Conservation (phyloP, 352 stramenopile species). For the Aphanomyces invadans region DNA sequence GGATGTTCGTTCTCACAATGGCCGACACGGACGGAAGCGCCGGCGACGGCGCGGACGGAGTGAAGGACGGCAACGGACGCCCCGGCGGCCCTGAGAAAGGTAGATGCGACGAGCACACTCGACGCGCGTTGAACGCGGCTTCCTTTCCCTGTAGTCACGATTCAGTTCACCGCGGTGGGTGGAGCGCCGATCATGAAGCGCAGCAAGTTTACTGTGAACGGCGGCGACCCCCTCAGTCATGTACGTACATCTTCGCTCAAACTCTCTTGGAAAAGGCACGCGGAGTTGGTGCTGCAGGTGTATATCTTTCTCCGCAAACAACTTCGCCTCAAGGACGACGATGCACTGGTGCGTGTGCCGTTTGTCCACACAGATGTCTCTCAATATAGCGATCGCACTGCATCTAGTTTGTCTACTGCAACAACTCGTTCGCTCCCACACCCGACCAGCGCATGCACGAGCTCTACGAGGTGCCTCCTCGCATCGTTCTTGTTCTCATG, state of each 20-base stretch:
- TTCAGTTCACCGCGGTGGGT: slow-evolving; percentile 76
- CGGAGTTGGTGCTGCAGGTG: too few relatives aligned
- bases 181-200: slow-evolving; percentile 80
- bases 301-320: slow-evolving; percentile 83
- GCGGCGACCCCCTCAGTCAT: slow-evolving; percentile 61
- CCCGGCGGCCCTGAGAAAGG: slow-evolving; percentile 19
- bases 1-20: too few relatives aligned
- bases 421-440: slow-evolving; percentile 78
- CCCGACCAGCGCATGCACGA: slow-evolving; percentile 70
- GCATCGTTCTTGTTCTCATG: neutral
- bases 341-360: slow-evolving; percentile 44
- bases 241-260: too few relatives aligned
- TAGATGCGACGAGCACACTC: too few relatives aligned
- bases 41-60: neutral
- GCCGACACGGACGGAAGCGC: neutral
- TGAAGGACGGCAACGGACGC: neutral
- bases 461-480: slow-evolving; percentile 50
- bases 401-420: slow-evolving; percentile 80
- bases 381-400: slow-evolving; percentile 2
- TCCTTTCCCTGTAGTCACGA: slow-evolving; percentile 46
- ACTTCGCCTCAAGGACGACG: slow-evolving; percentile 61
- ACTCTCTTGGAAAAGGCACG: too few relatives aligned
- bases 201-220: slow-evolving; percentile 81
- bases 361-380: neutral
- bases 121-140: too few relatives aligned